These are phyloP conservation scores for Athelia psychrophila DNA, from an alignment of 1,284 basidiomycete species.

Conservation along the genomic window DNA sequence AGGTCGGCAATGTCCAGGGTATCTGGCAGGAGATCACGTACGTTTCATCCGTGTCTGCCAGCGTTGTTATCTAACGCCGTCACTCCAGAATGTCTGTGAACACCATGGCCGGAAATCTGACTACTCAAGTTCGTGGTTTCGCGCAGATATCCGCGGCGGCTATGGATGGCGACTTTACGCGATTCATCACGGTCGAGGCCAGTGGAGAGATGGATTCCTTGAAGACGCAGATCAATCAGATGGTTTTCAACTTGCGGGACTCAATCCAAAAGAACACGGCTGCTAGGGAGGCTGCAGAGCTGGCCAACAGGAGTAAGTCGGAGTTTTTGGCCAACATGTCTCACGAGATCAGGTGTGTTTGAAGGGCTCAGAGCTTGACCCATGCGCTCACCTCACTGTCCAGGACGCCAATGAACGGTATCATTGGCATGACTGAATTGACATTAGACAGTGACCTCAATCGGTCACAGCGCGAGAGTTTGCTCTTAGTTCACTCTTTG, in stretches of 20 bases:
- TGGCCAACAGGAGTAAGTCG: conserved; percentile 94
- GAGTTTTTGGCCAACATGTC: conserved; percentile 99
- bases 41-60: conserved; percentile 29
- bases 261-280: conserved; percentile 99
- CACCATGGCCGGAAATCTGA: conserved; percentile 95
- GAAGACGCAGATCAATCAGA: conserved; percentile 99
- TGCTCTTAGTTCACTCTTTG: conserved; percentile 94
- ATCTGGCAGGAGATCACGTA: conserved; percentile 99
- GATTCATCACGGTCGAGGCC: conserved; percentile 99
- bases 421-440: conserved; percentile 99
- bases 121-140: conserved; percentile 98
- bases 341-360: conserved; percentile 85
- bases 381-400: conserved; percentile 10
- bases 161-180: conserved; percentile 98
- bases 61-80: conserved; percentile 8
- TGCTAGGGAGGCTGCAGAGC: conserved; percentile 95
- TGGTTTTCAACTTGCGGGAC: conserved; percentile 98
- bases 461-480: conserved; percentile 88
- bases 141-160: conserved; percentile 99
- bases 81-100: conserved; percentile 77
- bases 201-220: conserved; percentile 99
- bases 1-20: conserved; percentile 95
- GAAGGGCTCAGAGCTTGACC: conserved; percentile 7
- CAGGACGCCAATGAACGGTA: conserved; percentile 98
- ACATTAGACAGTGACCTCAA: conserved; percentile 93